These are phyloP conservation scores for Penicillium angulare DNA, from an alignment of 495 filamentous ascomycete genomes.

Conservation along the genomic window DNA sequence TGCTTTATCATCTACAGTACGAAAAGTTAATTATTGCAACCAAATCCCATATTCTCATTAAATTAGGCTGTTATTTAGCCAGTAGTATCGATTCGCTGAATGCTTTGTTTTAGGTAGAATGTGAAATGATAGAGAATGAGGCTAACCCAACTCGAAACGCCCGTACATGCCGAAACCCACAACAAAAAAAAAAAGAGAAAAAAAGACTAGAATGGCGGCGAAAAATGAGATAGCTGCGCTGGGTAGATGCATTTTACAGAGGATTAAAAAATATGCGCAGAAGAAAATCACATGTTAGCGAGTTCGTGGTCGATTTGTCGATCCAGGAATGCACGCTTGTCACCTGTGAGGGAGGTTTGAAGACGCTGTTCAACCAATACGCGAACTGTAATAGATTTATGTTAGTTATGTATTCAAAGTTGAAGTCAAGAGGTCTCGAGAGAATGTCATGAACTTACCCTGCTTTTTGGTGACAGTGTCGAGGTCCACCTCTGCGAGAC, in stretches of 20 bases:
- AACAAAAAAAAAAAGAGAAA: constrained; percentile 1
- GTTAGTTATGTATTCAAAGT: no score
- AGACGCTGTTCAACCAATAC: constrained; percentile 89
- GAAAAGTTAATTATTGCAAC: background rate
- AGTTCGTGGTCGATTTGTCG: constrained; percentile 89
- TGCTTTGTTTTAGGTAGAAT: constrained; percentile 8
- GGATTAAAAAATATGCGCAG: constrained; percentile 7
- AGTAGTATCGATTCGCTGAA: constrained; percentile 20
- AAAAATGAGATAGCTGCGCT: constrained; percentile 11
- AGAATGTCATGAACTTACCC: constrained; percentile 48
- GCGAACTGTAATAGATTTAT: constrained; percentile 53
- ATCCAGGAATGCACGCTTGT: constrained; percentile 82
- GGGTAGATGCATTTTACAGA: constrained; percentile 23
- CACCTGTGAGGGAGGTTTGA: constrained; percentile 80
- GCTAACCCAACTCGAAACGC: constrained; percentile 22
- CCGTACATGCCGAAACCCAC: constrained; percentile 29
- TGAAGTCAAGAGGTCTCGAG: no score
- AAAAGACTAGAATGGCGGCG: background rate
- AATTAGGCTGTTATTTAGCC: background rate
- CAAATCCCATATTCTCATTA: constrained; percentile 10
- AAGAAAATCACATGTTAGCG: constrained; percentile 75
- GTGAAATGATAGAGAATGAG: constrained; percentile 3
- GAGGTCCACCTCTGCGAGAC: constrained; percentile 86
- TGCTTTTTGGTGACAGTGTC: constrained; percentile 99
- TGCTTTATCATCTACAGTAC: no score